Percentiles rank a stretch among this genome's conserved stretches.
Conservation (phyloP, 2,329 filamentous ascomycete species). For the Aaosphaeria pasadenensis region DNA sequence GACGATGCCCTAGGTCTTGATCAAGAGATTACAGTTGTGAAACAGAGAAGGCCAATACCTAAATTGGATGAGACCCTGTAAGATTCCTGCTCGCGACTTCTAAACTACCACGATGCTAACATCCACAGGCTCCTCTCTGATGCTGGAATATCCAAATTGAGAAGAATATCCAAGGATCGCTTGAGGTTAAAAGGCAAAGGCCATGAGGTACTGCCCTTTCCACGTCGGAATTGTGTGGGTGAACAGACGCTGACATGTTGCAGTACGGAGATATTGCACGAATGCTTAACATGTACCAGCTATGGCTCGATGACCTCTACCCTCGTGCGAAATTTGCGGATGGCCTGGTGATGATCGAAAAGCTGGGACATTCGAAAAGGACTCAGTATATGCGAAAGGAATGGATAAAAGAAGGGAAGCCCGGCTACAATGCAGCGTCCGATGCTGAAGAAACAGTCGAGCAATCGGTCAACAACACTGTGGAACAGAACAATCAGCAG, state of each 20-base stretch:
- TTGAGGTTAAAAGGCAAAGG: conserved; percentile 89
- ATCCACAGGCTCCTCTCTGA: conserved; percentile 69
- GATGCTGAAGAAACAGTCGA: conserved; percentile 16
- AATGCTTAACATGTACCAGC: conserved; percentile 85
- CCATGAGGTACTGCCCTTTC: conserved; percentile 65
- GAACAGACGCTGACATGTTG: conserved; percentile 9
- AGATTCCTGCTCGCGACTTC: not conserved
- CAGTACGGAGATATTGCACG: conserved; percentile 81
- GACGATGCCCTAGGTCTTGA: conserved; percentile 71
- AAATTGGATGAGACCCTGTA: conserved; percentile 84
- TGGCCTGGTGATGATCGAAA: conserved; percentile 86
- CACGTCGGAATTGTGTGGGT: not conserved
- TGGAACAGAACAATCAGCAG: conserved; percentile 16
- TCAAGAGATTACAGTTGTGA: conserved; percentile 78
- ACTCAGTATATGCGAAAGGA: conserved; percentile 72
- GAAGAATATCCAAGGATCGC: conserved; percentile 64
- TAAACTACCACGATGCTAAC: not conserved
- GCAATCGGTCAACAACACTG: not conserved
- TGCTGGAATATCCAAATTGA: conserved; percentile 78
- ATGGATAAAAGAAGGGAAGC: conserved; percentile 78
- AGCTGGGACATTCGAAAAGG: conserved; percentile 79
- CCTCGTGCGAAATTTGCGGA: conserved; percentile 93
- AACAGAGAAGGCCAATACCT: conserved; percentile 71
- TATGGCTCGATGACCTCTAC: conserved; percentile 96
- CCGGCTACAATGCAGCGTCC: conserved; percentile 37